A percentile compares a stretch with the other conserved stretches of the same genome.
Evolutionary conservation across 2,329 filamentous ascomycete species (phyloP).

Genomic region (Metarhizium guizhouense): DNA sequence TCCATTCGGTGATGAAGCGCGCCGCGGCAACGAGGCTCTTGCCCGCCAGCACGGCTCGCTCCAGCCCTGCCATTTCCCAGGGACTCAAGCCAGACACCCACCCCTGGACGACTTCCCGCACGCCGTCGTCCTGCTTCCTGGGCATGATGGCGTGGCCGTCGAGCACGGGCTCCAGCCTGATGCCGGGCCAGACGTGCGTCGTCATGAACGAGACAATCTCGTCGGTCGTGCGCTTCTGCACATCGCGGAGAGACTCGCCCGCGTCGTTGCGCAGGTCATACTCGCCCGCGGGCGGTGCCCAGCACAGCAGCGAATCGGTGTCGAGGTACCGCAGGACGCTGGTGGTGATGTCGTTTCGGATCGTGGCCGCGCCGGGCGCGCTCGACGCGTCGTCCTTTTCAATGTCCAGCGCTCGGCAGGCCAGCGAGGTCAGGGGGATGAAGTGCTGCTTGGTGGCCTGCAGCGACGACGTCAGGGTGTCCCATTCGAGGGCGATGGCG

Average conservation of each 20-base stretch:
- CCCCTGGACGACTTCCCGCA: constrained; percentile 65
- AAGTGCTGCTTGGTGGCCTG: constrained; percentile 81
- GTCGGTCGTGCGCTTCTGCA: constrained; percentile 61
- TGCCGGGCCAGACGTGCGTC: constrained; percentile 71
- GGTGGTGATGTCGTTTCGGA: constrained; percentile 55
- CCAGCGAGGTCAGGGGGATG: constrained; percentile 80
- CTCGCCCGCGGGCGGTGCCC: constrained; percentile 53
- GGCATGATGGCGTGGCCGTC: constrained; percentile 70
- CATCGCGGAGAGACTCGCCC: constrained; percentile 55
- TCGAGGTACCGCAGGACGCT: constrained; percentile 78
- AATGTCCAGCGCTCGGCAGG: constrained; percentile 78
- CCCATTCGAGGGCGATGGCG: constrained; percentile 90
- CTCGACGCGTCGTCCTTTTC: constrained; percentile 48
- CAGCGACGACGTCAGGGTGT: constrained; percentile 69
- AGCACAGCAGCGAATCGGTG: constrained; percentile 89
- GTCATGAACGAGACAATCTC: constrained; percentile 65
- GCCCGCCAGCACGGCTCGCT: constrained; percentile 72
- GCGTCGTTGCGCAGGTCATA: constrained; percentile 35
- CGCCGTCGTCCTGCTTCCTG: constrained; percentile 60
- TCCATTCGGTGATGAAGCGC: constrained; percentile 80
- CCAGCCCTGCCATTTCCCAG: constrained; percentile 80
- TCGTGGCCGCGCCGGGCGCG: constrained; percentile 31
- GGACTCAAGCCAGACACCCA: constrained; percentile 67
- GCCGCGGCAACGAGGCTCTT: constrained; percentile 78
- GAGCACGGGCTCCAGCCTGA: constrained; percentile 72